Evolutionary conservation across 106 monocot species (phyloP).

Genomic region (Dioscorea dumetorum): DNA sequence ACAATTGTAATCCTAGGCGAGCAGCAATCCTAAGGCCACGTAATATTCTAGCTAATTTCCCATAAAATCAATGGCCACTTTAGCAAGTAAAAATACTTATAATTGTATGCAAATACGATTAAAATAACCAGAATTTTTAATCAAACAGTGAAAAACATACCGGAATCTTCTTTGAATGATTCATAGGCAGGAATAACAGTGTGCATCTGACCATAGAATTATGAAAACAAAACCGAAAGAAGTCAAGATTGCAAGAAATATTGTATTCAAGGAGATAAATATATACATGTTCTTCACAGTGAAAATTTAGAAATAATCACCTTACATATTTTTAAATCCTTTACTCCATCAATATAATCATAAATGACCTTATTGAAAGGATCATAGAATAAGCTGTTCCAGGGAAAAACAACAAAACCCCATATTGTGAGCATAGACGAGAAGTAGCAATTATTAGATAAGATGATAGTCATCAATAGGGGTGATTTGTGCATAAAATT

Average conservation of each 20-base stretch:
- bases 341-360: slow-evolving; percentile 80
- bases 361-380: slow-evolving; percentile 57
- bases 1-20: slow-evolving; percentile 74
- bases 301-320: slow-evolving; percentile 24
- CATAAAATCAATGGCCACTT: slow-evolving; percentile 4
- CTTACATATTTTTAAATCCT: slow-evolving; percentile 58
- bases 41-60: slow-evolving; percentile 73
- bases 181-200: slow-evolving; percentile 71
- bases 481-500: too few species aligned
- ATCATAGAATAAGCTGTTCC: slow-evolving; percentile 79
- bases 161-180: slow-evolving; percentile 82
- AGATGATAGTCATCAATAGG: too few species aligned
- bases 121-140: background rate
- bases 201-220: slow-evolving; percentile 36
- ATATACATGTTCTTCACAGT: background rate
- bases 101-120: background rate
- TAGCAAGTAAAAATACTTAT: background rate
- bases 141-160: slow-evolving; percentile 26
- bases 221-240: background rate
- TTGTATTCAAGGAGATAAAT: background rate
- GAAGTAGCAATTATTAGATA: too few species aligned
- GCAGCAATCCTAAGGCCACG: slow-evolving; percentile 88
- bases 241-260: background rate
- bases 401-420: background rate
- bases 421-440: too few species aligned